Evolutionary conservation across 1,284 basidiomycete species (phyloP).

Genomic region (Termitomyces sp.): DNA sequence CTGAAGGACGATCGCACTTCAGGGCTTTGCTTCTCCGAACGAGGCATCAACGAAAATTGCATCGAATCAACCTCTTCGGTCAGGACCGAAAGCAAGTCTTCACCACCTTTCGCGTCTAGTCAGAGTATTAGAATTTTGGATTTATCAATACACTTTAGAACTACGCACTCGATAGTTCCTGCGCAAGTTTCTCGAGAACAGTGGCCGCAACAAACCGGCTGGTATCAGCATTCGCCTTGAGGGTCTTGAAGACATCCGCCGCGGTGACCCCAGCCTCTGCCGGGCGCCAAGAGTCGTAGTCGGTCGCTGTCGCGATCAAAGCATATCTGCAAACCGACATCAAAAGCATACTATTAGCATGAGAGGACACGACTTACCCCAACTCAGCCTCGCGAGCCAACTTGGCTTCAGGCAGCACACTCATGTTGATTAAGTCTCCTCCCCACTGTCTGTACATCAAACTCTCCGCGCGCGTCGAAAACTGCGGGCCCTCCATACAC

Average conservation of each 20-base stretch:
- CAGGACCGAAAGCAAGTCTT: slow-evolving; percentile 38
- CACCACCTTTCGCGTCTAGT: slow-evolving; percentile 8
- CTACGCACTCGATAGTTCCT: slow-evolving; percentile 10
- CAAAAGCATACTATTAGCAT: slow-evolving; percentile 9
- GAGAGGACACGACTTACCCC: slow-evolving; percentile 47
- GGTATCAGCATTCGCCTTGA: slow-evolving; percentile 81
- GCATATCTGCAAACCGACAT: slow-evolving; percentile 59
- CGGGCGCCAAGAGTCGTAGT: slow-evolving; percentile 89
- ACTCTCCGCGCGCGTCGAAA: slow-evolving; percentile 92
- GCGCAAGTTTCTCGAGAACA: slow-evolving; percentile 69
- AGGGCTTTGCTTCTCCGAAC: slow-evolving; percentile 52
- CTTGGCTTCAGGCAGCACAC: slow-evolving; percentile 92
- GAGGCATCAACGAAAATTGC: slow-evolving; percentile 83
- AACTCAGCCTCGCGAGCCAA: slow-evolving; percentile 93
- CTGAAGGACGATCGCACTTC: slow-evolving; percentile 48
- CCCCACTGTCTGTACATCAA: slow-evolving; percentile 92
- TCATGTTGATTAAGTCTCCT: slow-evolving; percentile 96
- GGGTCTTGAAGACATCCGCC: slow-evolving; percentile 83
- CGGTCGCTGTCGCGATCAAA: slow-evolving; percentile 85
- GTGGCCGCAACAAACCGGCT: slow-evolving; percentile 72
- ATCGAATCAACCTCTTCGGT: slow-evolving; percentile 72
- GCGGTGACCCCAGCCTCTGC: slow-evolving; percentile 81
- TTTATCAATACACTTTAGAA: slow-evolving; percentile 6
- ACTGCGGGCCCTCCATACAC: slow-evolving; percentile 97
- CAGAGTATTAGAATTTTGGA: not conserved